Conservation (phyloP, 1,139 yeast species). For the Kodamaea ohmeri region DNA sequence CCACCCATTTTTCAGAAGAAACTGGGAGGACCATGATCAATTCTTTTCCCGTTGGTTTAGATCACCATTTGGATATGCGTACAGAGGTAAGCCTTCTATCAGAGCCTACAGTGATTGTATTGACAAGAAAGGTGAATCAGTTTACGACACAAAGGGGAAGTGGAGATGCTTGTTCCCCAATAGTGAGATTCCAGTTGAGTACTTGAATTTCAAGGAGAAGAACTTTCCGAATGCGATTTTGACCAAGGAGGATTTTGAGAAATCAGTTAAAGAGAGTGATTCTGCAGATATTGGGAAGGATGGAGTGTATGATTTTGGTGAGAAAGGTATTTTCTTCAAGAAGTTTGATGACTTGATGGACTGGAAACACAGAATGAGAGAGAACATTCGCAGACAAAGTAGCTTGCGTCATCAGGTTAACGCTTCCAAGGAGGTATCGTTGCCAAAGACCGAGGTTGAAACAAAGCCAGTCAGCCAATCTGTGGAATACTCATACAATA, state of each 20-base stretch:
- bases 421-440: not conserved
- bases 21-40: not conserved
- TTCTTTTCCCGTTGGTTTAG: constrained; percentile 13
- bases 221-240: constrained; percentile 31
- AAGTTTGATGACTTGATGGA: constrained; percentile 63
- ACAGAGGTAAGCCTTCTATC: constrained; percentile 62
- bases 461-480: constrained; percentile 51
- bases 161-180: constrained; percentile 88
- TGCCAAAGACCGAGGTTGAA: constrained; percentile 12
- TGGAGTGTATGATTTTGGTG: constrained; percentile 37
- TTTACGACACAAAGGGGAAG: constrained; percentile 77
- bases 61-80: constrained; percentile 49
- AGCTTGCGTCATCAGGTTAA: too few species aligned
- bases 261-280: constrained; percentile 18
- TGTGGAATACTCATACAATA: constrained; percentile 42
- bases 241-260: constrained; percentile 50
- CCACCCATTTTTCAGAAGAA: too few species aligned
- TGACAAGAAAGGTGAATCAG: constrained; percentile 61
- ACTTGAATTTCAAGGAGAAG: constrained; percentile 30
- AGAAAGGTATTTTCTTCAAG: constrained; percentile 47
- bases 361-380: constrained; percentile 46
- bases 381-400: not conserved
- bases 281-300: constrained; percentile 12
- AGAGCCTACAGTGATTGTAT: constrained; percentile 61
- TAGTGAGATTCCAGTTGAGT: constrained; percentile 38